Conservation (phyloP, 345 rosid genomes). For the Gossypium raimondii region DNA sequence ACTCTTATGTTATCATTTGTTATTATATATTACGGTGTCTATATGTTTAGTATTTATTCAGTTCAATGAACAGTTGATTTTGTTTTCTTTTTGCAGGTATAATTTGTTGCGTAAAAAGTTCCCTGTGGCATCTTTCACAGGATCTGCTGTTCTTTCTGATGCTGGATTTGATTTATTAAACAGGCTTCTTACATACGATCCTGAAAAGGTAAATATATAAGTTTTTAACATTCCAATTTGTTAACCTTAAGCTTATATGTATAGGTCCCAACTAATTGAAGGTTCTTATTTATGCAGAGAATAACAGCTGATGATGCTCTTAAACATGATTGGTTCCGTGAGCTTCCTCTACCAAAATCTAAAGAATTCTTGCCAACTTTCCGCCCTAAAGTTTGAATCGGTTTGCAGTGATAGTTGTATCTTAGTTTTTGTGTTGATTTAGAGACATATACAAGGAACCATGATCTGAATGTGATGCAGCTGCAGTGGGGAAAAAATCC, state of each 20-base stretch:
- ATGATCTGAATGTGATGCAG: not conserved
- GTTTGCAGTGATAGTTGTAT: not conserved
- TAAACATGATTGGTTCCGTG: slow-evolving; percentile 74
- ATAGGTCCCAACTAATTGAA: not conserved
- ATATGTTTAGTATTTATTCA: not conserved
- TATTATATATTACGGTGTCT: slow-evolving; percentile 22
- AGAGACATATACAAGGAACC: not conserved
- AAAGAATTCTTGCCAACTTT: slow-evolving; percentile 74
- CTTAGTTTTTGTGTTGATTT: not conserved
- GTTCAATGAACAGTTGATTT: not conserved
- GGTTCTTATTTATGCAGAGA: slow-evolving; percentile 31
- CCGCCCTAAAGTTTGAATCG: slow-evolving; percentile 35
- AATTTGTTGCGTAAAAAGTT: slow-evolving; percentile 74
- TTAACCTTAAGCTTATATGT: not conserved
- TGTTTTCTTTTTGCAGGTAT: slow-evolving; percentile 39
- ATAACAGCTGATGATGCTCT: slow-evolving; percentile 73
- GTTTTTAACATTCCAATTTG: not conserved
- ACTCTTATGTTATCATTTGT: not conserved
- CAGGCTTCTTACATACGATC: slow-evolving; percentile 61
- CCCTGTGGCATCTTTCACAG: slow-evolving; percentile 70
- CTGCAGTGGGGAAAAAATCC: not conserved
- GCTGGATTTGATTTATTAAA: slow-evolving; percentile 75
- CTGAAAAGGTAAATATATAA: slow-evolving; percentile 48
- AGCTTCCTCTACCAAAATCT: slow-evolving; percentile 69
- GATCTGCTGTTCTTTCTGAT: slow-evolving; percentile 71